Evolutionary conservation across 2,329 filamentous ascomycete species (phyloP).

Genomic region (Moelleriella libera): DNA sequence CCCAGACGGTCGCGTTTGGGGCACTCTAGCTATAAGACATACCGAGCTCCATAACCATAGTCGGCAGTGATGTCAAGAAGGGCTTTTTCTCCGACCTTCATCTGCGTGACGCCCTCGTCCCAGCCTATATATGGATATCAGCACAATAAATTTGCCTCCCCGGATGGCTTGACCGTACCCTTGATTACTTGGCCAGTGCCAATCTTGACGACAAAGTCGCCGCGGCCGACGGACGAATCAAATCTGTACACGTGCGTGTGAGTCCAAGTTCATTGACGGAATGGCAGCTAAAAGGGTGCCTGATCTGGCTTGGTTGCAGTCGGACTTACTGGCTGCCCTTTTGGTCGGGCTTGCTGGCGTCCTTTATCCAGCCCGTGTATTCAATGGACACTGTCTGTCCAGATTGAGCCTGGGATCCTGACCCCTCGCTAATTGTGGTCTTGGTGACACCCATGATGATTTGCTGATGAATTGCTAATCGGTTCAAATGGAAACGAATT

Average conservation of each 20-base stretch:
- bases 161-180: constrained; percentile 35
- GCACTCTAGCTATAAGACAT: constrained; percentile 25
- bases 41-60: constrained; percentile 8
- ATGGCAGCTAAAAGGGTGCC: not conserved
- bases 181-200: constrained; percentile 75
- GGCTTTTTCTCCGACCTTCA: constrained; percentile 86
- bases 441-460: constrained; percentile 54
- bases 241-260: constrained; percentile 43
- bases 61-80: constrained; percentile 59
- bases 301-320: not conserved
- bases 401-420: constrained; percentile 42
- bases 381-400: constrained; percentile 74
- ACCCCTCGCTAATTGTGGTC: constrained; percentile 45
- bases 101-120: constrained; percentile 73
- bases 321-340: constrained; percentile 57
- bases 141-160: too few relatives aligned
- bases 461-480: constrained; percentile 21
- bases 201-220: constrained; percentile 64
- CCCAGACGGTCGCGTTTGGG: too few relatives aligned
- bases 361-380: constrained; percentile 81
- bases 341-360: constrained; percentile 41
- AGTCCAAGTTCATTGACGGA: not conserved
- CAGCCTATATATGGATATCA: constrained; percentile 37
- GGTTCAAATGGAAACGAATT: not conserved
- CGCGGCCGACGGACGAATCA: constrained; percentile 69